phyloP scores from a whole-genome alignment of 441 rosid genomes.

The Aleurites moluccanus region DNA sequence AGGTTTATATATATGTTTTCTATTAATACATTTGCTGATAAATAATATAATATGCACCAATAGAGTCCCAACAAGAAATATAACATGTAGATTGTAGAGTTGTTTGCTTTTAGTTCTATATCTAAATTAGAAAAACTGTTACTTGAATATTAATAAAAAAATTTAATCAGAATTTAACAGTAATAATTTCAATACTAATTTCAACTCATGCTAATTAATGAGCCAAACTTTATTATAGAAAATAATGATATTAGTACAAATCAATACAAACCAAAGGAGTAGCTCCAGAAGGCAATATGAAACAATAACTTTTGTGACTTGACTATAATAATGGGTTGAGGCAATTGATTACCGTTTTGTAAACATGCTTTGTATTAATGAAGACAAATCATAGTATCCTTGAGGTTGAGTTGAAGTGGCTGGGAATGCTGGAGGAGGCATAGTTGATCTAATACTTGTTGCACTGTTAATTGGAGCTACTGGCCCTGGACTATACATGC shows the following conservation, averaged over 20 bases:
- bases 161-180: too few species aligned
- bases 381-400: slow-evolving; percentile 48
- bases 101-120: too few species aligned
- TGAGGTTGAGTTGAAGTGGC: slow-evolving; percentile 36
- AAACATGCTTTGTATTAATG: slow-evolving; percentile 49
- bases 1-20: too few species aligned
- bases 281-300: not conserved
- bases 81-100: too few species aligned
- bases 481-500: slow-evolving; percentile 31
- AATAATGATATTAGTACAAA: slow-evolving; percentile 10
- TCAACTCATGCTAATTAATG: not conserved
- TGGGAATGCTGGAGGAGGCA: slow-evolving; percentile 28
- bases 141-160: too few species aligned
- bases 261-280: slow-evolving; percentile 7
- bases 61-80: too few species aligned
- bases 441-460: slow-evolving; percentile 20
- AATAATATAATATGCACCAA: too few species aligned
- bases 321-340: not conserved
- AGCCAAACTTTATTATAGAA: slow-evolving; percentile 6
- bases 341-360: slow-evolving; percentile 30
- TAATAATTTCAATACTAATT: too few species aligned
- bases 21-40: too few species aligned
- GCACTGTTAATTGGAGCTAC: slow-evolving; percentile 35
- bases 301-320: not conserved
- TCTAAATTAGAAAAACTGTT: too few species aligned